These are phyloP conservation scores for Scheffersomyces parashehatae DNA, from an alignment of 1,139 yeast genomes.

Conservation along the genomic window DNA sequence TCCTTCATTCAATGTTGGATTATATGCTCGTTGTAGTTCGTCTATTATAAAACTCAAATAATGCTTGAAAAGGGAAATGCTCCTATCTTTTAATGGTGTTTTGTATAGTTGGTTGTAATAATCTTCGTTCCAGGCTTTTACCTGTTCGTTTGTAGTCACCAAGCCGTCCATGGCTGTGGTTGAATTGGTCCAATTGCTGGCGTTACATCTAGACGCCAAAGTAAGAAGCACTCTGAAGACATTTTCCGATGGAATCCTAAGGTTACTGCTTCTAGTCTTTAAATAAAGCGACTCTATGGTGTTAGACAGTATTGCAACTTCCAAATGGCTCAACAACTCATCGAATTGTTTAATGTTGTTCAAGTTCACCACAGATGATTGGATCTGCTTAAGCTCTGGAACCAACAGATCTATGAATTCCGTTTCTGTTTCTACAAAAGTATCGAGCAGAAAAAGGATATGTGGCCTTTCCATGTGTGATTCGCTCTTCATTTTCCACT, in stretches of 20 bases:
- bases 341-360: constrained; percentile 32
- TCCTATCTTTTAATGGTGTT: constrained; percentile 23
- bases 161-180: constrained; percentile 17
- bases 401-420: constrained; percentile 24
- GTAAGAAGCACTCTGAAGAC: constrained; percentile 33
- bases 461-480: neutral
- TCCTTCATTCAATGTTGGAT: constrained; percentile 1
- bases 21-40: neutral
- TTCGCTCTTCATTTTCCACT: too few species aligned
- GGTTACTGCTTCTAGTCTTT: neutral
- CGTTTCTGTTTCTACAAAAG: constrained; percentile 16
- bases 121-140: constrained; percentile 18
- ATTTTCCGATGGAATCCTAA: constrained; percentile 23
- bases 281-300: neutral
- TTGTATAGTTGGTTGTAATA: constrained; percentile 21
- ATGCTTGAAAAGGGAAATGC: constrained; percentile 15
- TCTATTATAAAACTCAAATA: constrained; percentile 10
- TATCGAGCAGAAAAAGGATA: constrained; percentile 5
- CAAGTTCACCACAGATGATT: constrained; percentile 19
- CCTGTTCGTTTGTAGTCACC: constrained; percentile 19
- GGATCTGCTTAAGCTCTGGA: constrained; percentile 22
- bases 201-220: constrained; percentile 27
- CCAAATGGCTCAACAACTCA: constrained; percentile 28
- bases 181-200: constrained; percentile 25
- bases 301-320: constrained; percentile 14